Evolutionary conservation across 768 basidiomycete genomes (phyloP).

Genomic region (Suillus weaverae): DNA sequence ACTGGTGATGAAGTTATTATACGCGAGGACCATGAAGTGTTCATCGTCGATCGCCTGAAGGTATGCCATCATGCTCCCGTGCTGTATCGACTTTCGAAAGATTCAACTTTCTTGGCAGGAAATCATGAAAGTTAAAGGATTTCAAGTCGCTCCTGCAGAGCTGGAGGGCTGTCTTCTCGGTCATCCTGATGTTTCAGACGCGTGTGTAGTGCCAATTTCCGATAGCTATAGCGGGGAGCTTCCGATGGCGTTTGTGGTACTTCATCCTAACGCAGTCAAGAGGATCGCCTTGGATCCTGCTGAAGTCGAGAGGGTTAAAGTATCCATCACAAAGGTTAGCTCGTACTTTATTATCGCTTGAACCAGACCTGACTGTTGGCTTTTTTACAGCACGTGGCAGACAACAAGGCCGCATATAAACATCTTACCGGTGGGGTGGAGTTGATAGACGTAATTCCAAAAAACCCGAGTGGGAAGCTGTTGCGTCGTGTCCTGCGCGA

Average conservation of each 20-base stretch:
- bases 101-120: constrained; percentile 40
- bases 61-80: constrained; percentile 25
- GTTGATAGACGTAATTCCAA: constrained; percentile 55
- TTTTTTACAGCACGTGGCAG: constrained; percentile 47
- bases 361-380: constrained; percentile 7
- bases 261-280: constrained; percentile 42
- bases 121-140: constrained; percentile 68
- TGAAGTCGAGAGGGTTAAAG: constrained; percentile 39
- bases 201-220: constrained; percentile 64
- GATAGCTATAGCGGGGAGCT: constrained; percentile 75
- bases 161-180: constrained; percentile 65
- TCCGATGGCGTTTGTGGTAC: constrained; percentile 67
- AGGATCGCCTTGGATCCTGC: constrained; percentile 31
- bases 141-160: constrained; percentile 76
- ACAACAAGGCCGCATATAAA: constrained; percentile 58
- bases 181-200: constrained; percentile 58
- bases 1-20: constrained; percentile 69
- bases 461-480: constrained; percentile 63
- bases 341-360: not conserved
- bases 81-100: not conserved
- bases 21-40: constrained; percentile 53
- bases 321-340: constrained; percentile 48
- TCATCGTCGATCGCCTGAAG: constrained; percentile 66
- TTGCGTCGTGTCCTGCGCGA: constrained; percentile 53
- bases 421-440: constrained; percentile 59